Base-by-base conservation (phyloP, 164 flowering plant genomes). In the Chimonanthus salicifolius region DNA sequence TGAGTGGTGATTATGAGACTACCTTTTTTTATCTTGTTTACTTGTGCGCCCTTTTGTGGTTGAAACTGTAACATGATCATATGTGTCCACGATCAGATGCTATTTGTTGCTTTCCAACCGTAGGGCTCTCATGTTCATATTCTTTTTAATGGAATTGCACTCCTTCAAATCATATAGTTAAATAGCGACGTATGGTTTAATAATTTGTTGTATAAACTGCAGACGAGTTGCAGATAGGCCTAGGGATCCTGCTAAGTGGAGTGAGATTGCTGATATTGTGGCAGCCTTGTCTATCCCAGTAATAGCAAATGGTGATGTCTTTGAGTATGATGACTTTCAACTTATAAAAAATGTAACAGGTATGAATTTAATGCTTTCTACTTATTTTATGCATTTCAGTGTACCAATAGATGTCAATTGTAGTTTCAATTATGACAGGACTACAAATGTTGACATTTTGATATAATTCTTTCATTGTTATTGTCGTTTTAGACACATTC, bases 201-300 rank as follows among this genome's bases (percentile, higher is more conserved):
- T 66, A 66, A 67, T 58, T 8, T 76, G 48, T 62, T 78, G 62
- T 69, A 68, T 70, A 49, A 78, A 73, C 73, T 80, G 81, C 89
- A 92, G 97, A 82, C 88, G 75, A 83, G 89, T 94, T 81, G 84
- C 89, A 54, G 99, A 94, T 80, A 88, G 99, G 79, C 97, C 97
- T 50, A 85, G 93, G 79, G 97, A 94, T 90, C 96, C 99, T 73
- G 99, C 99, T 49, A 88, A 87, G 76, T 94, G 97, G 99, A 77
- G 75, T 84, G 95, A 89, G 76, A 94, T 94, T 85, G 92, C 97
- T 75, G 94, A 94, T 83, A 76, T 94, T 81, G 97, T 87, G 16
- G 80, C 91, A 33, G 92, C 99, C 70, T 75, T 94, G 63, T 90
- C 97, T 47, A 90, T 94, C 74, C 99, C 97, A 47, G 95, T 92